Evolutionary conservation across 495 filamentous ascomycete species (phyloP), one percentile per base, ranked within the genome.

Genomic region (Lophiostoma macrostomum): DNA sequence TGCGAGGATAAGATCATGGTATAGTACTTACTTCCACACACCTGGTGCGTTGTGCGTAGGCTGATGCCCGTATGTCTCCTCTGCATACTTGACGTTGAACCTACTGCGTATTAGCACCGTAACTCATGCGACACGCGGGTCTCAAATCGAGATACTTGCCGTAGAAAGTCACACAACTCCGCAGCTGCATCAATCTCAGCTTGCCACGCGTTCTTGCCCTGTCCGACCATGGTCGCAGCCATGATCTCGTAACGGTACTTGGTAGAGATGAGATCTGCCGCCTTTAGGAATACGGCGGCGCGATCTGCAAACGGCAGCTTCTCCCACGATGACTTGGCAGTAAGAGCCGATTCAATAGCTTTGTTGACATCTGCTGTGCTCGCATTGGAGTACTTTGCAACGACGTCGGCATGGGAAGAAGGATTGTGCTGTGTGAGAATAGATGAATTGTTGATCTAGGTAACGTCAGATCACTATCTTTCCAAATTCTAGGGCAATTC

Each of bases 131-230:
- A 13, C 8, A 24, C 4, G 1, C 19, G 12, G 5, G 14, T 31
- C 7, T 35, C 2, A 25, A 43, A 10, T 30, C 25, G 25, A 32
- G 16, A 1, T 34, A 39, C 25, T 10, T 55, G 67, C 67, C 69
- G 61, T 39, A 97, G 76, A 73, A 97, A 97, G 68, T 97, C 91
- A 58, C 79, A 82, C 34, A 95, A 72, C 75, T 97, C 91, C 1
- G 91, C 91, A 3, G 91, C 91, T 20, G 91, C 82, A 70, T 96
- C 90, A 59, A 96, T 95, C 79, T 96, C 90, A 16, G 90, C 90
- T 69, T 96, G 90, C 88, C 88, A 95, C 20, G 86, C 87, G 69
- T 95, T 95, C 78, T 96, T 96, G 56, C 90, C 90, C 69, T 96
- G 90, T 25, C 90, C 90, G 19, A 95, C 76, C 79, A 96, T 95